Conservation (phyloP, 495 filamentous ascomycete species). For the Lophiotrema nucula region DNA sequence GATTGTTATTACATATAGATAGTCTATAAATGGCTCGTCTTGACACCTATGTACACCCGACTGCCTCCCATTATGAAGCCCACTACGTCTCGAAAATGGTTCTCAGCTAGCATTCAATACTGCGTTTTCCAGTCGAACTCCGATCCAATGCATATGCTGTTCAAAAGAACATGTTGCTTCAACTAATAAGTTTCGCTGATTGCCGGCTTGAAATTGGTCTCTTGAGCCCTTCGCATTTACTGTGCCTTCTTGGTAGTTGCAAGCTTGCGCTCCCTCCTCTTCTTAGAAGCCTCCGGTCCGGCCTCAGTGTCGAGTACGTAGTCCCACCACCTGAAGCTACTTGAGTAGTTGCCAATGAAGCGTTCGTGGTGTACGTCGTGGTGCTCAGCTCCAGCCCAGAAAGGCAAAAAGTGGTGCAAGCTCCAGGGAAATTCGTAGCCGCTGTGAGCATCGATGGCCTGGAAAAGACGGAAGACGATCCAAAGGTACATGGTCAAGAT, state of each 20-base stretch:
- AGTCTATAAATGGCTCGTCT: neutral
- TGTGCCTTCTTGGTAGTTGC: conserved; percentile 64
- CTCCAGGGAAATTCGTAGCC: conserved; percentile 98
- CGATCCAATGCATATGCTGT: too few relatives aligned
- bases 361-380: conserved; percentile 96
- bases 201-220: too few relatives aligned
- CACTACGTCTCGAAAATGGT: too few relatives aligned
- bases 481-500: conserved; percentile 97
- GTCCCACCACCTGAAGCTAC: conserved; percentile 99
- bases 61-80: neutral
- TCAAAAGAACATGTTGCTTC: too few relatives aligned
- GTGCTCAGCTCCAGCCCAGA: conserved; percentile 97
- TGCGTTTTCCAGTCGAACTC: too few relatives aligned
- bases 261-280: conserved; percentile 74
- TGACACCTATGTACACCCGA: neutral
- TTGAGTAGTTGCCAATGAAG: conserved; percentile 97
- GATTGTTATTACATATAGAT: neutral
- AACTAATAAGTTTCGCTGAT: too few relatives aligned
- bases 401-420: conserved; percentile 89
- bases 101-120: too few relatives aligned
- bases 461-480: conserved; percentile 90
- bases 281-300: conserved; percentile 80
- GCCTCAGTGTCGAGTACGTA: conserved; percentile 90
- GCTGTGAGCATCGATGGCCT: conserved; percentile 95
- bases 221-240: too few relatives aligned